These are phyloP conservation scores for Echeveria elegans DNA, from an alignment of 164 flowering plant genomes.

Conservation along the genomic window DNA sequence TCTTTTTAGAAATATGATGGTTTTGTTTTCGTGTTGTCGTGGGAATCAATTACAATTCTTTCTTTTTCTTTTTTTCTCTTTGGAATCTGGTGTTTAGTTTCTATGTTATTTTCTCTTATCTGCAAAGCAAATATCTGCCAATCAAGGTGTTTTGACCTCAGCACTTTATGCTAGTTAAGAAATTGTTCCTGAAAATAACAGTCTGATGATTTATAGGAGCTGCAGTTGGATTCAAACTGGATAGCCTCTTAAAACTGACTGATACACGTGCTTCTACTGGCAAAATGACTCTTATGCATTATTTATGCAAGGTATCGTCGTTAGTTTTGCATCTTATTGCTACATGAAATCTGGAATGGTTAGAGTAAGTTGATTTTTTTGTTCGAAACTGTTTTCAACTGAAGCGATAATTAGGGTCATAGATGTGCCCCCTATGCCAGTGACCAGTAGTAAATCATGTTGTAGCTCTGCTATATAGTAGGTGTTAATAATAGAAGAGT, in stretches of 20 bases:
- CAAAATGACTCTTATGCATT: conserved; percentile 71
- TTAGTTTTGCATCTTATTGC: not conserved
- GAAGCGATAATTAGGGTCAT: not conserved
- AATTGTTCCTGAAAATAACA: not conserved
- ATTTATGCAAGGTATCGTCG: conserved; percentile 56
- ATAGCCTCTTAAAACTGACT: conserved; percentile 58
- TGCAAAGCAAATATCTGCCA: not conserved
- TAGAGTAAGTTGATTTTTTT: not conserved
- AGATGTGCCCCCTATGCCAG: not conserved
- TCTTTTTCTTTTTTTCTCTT: too few species aligned
- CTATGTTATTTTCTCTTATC: not conserved
- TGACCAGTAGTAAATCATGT: not conserved
- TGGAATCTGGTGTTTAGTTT: too few species aligned
- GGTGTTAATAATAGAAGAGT: not conserved
- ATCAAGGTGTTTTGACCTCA: not conserved
- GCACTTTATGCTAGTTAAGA: not conserved
- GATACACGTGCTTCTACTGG: conserved; percentile 57
- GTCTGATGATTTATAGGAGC: conserved; percentile 28
- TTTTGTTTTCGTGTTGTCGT: too few species aligned
- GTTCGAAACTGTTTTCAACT: not conserved
- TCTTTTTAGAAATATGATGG: too few species aligned
- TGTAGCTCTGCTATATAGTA: not conserved
- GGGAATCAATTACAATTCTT: too few species aligned
- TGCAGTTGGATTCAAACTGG: conserved; percentile 62
- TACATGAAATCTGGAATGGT: not conserved